Base-by-base conservation (phyloP, 352 stramenopile species). In the Phytophthora capsici region DNA sequence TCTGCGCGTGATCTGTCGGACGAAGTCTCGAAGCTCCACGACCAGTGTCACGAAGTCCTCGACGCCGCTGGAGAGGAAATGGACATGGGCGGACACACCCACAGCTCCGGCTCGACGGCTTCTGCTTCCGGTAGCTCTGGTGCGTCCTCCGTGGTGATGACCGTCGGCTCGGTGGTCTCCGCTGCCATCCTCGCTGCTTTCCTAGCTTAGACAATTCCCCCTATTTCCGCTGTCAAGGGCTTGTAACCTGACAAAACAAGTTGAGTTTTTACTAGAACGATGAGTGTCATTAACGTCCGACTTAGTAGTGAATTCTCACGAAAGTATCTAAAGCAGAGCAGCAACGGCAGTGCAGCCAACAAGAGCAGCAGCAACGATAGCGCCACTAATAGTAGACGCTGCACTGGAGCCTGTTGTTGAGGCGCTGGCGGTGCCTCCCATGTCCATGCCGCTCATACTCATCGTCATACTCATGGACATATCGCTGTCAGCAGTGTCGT, bases 31-130 rank as follows among this genome's bases (percentile, higher is more conserved):
- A 53, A 69, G 4, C 40, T 91, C n/a, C 82, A 91, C 57, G 36
- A 75, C 46, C 47, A 75, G 58, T 90, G 82, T 61, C 82, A 90
- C 64, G 43, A 79, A 25, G 54, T 52, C 5, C 61, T 73, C 1
- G 69, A 70, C 6, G 50, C 25, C 8, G 45, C 54, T 6, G 56
- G 22, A 20, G 34, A 47, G 30, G 43, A 52, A 13, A 75, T 73
- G 70, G 55, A 78, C 49, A 69, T 75, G 66, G 47, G 36, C 3
- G 53, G 32, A 17, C 13, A 64, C 26, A 28, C n/a, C 23, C 16
- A 68, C 47, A 48, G 51, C 37, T 52, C 52, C 3, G 43, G 46
- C 23, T 58, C 54, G 25, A 45, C 45, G 22, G 34, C 45, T 22
- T 51, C 56, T 23, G 34, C 56, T 8, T 57, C 56, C 9, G 53